A percentile compares a stretch with the other conserved stretches of the same genome.
Evolutionary conservation across 1,284 basidiomycete species (phyloP).

Genomic region (Phenoliferia sp.): DNA sequence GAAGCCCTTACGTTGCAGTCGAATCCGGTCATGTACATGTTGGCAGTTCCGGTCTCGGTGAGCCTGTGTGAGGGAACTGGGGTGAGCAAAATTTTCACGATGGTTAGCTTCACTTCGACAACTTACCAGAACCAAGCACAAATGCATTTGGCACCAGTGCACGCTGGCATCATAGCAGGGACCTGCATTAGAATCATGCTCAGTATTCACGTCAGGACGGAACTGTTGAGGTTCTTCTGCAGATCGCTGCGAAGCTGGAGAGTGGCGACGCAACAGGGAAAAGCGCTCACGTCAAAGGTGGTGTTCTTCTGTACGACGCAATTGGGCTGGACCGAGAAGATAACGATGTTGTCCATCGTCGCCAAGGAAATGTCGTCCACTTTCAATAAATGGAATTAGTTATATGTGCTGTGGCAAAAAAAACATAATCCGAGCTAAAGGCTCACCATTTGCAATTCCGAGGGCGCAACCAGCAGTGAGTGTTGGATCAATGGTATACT

Average conservation of each 20-base stretch:
- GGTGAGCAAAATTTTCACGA: too few species aligned
- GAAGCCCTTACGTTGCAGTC: slow-evolving; percentile 3
- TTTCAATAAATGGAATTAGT: neutral
- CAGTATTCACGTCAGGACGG: too few species aligned
- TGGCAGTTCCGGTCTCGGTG: slow-evolving; percentile 10
- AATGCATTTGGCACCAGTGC: slow-evolving; percentile 17
- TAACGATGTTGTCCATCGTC: slow-evolving; percentile 12
- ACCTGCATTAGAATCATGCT: too few species aligned
- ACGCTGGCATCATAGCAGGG: slow-evolving; percentile 22
- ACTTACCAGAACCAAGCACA: neutral
- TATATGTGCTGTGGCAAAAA: neutral
- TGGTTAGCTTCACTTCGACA: too few species aligned
- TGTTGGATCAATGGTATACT: slow-evolving; percentile 1
- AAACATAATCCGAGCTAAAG: too few species aligned
- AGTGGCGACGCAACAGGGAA: too few species aligned
- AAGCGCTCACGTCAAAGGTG: slow-evolving; percentile 5
- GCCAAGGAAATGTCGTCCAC: too few species aligned
- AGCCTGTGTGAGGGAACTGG: slow-evolving; percentile 21
- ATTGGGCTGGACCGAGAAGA: slow-evolving; percentile 14
- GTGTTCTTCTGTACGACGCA: slow-evolving; percentile 10
- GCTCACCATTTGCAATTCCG: neutral
- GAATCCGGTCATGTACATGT: slow-evolving; percentile 15
- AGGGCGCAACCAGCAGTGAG: neutral
- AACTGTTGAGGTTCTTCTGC: too few species aligned
- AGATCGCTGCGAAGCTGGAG: too few species aligned